Percentiles rank a stretch among this genome's conserved stretches.
Evolutionary conservation across 2,329 filamentous ascomycete genomes (phyloP).

Genomic region (Cladosporium sp.): DNA sequence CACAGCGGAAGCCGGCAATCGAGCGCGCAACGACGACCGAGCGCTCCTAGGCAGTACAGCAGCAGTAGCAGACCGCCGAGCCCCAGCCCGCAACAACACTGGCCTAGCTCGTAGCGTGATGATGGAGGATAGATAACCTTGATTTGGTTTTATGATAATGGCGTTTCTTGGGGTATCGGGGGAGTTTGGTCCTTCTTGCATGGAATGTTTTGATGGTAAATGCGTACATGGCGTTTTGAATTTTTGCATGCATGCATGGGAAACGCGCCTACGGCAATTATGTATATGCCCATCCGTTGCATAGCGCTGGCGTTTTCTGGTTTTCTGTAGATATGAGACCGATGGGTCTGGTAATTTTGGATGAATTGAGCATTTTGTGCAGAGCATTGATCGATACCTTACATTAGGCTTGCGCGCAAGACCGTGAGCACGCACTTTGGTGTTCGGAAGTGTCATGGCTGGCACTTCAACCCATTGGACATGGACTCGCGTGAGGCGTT

Average conservation of each 20-base stretch:
- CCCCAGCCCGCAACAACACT: background rate
- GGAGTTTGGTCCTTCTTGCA: background rate
- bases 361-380: background rate
- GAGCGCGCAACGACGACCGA: slow-evolving; percentile 9
- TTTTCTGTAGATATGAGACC: slow-evolving; percentile 2
- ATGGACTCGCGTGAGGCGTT: background rate
- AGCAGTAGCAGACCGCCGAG: slow-evolving; percentile 17
- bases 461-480: background rate
- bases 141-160: background rate
- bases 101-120: background rate
- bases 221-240: background rate
- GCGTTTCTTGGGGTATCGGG: background rate
- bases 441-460: background rate
- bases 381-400: background rate
- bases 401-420: too few species aligned
- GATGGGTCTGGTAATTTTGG: background rate
- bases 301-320: background rate
- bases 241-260: background rate
- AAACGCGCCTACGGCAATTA: background rate
- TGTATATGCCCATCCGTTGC: slow-evolving; percentile 7
- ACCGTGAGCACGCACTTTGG: too few species aligned
- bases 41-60: slow-evolving; percentile 15
- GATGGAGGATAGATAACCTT: background rate
- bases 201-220: background rate
- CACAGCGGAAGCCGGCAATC: slow-evolving; percentile 1